These are phyloP conservation scores for Blastocystis sp. DNA, from an alignment of 352 stramenopile species.

Conservation along the genomic window DNA sequence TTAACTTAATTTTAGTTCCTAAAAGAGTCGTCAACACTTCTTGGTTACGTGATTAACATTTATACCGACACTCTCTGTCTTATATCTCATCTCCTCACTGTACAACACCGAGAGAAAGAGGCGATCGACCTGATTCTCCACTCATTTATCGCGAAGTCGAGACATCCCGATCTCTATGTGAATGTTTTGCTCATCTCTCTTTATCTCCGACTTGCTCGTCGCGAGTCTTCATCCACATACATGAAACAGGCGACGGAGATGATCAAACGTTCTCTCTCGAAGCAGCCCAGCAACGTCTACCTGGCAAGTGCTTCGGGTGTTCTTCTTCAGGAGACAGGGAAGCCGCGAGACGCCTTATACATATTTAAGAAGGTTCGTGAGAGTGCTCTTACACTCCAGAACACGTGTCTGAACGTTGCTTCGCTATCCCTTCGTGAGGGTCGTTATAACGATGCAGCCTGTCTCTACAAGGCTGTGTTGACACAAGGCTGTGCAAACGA, in stretches of 20 bases:
- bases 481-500: neutral
- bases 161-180: neutral
- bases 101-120: neutral
- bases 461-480: neutral
- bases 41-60: neutral
- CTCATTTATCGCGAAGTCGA: neutral
- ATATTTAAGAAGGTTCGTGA: slow-evolving; percentile 49
- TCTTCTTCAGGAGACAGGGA: neutral
- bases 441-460: neutral
- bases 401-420: slow-evolving; percentile 27
- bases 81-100: neutral
- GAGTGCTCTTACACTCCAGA: neutral
- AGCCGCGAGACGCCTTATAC: slow-evolving; percentile 1
- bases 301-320: slow-evolving; percentile 12
- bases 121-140: neutral
- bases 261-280: neutral
- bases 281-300: slow-evolving; percentile 17
- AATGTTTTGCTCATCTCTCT: slow-evolving; percentile 7
- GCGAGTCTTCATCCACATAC: neutral
- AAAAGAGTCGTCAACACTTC: slow-evolving; percentile 24
- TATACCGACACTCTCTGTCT: slow-evolving; percentile 27
- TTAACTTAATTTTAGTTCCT: neutral
- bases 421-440: neutral
- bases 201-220: neutral
- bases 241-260: neutral